A percentile compares a stretch with the other conserved stretches of the same genome.
These are phyloP conservation scores for Plectosphaerella plurivora DNA, from an alignment of 2,329 filamentous ascomycete genomes.

Conservation along the genomic window DNA sequence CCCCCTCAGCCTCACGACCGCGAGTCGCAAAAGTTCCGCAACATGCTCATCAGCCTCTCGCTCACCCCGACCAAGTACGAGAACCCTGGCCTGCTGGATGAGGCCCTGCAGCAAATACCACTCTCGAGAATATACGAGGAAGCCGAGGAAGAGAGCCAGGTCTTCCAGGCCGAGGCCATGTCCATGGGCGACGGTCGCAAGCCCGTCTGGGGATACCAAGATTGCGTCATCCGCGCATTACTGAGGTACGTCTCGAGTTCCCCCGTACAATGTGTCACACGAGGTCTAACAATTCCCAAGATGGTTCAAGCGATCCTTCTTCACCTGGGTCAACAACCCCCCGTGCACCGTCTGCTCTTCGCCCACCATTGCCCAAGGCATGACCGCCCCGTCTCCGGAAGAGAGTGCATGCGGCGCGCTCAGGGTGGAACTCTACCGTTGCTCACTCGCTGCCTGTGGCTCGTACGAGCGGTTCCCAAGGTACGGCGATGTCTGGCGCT, in stretches of 20 bases:
- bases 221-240: conserved; percentile 87
- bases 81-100: conserved; percentile 90
- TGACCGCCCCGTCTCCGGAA: conserved; percentile 80
- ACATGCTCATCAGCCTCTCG: conserved; percentile 78
- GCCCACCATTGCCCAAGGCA: conserved; percentile 77
- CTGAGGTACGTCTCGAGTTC: conserved; percentile 49
- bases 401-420: conserved; percentile 85
- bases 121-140: conserved; percentile 89
- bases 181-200: conserved; percentile 77
- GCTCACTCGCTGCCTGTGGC: conserved; percentile 70
- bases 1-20: conserved; percentile 63
- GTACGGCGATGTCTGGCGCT: conserved; percentile 91
- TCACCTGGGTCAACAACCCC: conserved; percentile 95
- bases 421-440: conserved; percentile 85
- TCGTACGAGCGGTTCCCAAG: conserved; percentile 86
- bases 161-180: conserved; percentile 80
- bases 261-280: background rate
- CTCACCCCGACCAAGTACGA: conserved; percentile 91
- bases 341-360: conserved; percentile 76
- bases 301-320: conserved; percentile 96
- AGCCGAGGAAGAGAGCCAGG: conserved; percentile 88
- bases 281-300: conserved; percentile 32
- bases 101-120: conserved; percentile 81
- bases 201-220: conserved; percentile 94
- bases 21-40: conserved; percentile 70